A percentile compares a stretch with the other conserved stretches of the same genome.
phyloP scores from a whole-genome alignment of 2,329 filamentous ascomycete genomes.

The Aspergillus novofumigatus region DNA sequence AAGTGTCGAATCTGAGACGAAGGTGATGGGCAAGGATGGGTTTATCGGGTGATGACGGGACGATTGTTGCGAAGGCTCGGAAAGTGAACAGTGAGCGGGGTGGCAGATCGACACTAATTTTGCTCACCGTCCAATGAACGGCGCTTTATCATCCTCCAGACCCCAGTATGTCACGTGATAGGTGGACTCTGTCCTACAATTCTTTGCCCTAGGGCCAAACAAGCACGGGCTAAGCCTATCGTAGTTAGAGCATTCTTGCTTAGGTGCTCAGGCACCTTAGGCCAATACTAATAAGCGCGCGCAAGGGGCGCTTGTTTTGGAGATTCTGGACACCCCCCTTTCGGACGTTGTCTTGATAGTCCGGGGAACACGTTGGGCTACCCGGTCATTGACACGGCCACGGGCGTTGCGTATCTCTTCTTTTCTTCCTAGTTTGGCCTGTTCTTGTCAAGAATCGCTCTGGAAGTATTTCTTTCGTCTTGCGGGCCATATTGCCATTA shows the following conservation, averaged over 20 bases:
- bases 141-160: neutral
- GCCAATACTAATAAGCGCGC: constrained; percentile 28
- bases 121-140: neutral
- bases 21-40: constrained; percentile 9
- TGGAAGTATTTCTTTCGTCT: constrained; percentile 27
- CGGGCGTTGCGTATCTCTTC: constrained; percentile 3
- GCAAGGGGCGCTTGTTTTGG: constrained; percentile 36
- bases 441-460: constrained; percentile 21
- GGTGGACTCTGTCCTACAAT: neutral
- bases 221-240: neutral
- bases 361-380: constrained; percentile 22
- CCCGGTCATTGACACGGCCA: constrained; percentile 11
- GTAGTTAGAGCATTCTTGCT: constrained; percentile 5
- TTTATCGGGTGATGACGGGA: constrained; percentile 11
- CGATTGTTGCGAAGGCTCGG: constrained; percentile 4
- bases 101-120: constrained; percentile 2
- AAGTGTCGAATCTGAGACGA: constrained; percentile 5
- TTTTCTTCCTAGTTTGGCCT: constrained; percentile 7
- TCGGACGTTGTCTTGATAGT: constrained; percentile 22
- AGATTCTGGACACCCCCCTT: constrained; percentile 26
- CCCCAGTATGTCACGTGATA: neutral
- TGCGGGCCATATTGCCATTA: constrained; percentile 16
- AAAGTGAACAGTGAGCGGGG: constrained; percentile 8
- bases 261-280: constrained; percentile 15
- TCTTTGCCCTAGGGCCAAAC: neutral